These are phyloP conservation scores for Lichtheimia ramosa DNA, from an alignment of 371 early-diverging fungal genomes.

Conservation along the genomic window DNA sequence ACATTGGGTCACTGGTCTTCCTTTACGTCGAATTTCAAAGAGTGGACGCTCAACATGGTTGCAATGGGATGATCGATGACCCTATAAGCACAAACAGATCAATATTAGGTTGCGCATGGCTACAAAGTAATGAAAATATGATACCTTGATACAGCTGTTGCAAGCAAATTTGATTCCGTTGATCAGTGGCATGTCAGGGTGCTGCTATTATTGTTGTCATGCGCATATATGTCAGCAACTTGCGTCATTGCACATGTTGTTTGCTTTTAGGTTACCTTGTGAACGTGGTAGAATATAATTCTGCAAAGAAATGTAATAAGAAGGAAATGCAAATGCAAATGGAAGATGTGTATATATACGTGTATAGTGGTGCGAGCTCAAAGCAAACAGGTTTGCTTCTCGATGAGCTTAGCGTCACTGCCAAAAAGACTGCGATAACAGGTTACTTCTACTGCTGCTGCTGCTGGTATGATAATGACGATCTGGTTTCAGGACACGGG, in stretches of 20 bases:
- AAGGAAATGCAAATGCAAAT: neutral
- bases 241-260: constrained; percentile 2
- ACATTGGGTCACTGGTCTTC: constrained; percentile 29
- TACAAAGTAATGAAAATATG: neutral
- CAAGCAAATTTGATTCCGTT: constrained; percentile 36
- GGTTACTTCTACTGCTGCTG: constrained; percentile 11
- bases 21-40: constrained; percentile 20
- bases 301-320: neutral
- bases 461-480: constrained; percentile 10
- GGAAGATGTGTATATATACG: neutral
- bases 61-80: constrained; percentile 68
- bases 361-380: neutral
- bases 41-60: constrained; percentile 56
- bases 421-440: constrained; percentile 9
- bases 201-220: neutral
- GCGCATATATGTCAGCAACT: too few relatives aligned
- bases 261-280: neutral
- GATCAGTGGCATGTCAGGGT: constrained; percentile 12
- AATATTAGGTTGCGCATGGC: neutral
- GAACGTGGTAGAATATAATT: constrained; percentile 1
- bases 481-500: constrained; percentile 2
- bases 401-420: constrained; percentile 10
- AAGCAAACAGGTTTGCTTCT: constrained; percentile 7
- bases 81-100: constrained; percentile 23
- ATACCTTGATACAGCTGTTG: constrained; percentile 34